These are phyloP conservation scores for Leucocoprinus leucothites DNA, from an alignment of 768 basidiomycete genomes.

Conservation along the genomic window DNA sequence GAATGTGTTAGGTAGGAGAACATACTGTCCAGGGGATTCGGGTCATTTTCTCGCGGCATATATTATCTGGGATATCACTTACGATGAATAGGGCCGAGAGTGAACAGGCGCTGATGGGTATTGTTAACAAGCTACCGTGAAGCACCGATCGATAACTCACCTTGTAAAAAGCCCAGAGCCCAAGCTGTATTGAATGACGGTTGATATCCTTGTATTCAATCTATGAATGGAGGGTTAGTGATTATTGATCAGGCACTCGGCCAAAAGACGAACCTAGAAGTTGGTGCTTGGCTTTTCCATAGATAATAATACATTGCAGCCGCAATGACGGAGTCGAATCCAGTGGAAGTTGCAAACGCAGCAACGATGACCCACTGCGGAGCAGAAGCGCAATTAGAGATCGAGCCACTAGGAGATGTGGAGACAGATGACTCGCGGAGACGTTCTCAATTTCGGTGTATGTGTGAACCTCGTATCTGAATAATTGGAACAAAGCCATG, in stretches of 20 bases:
- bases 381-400: no score
- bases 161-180: slow-evolving; percentile 37
- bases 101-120: slow-evolving; percentile 36
- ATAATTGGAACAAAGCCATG: no score
- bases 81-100: slow-evolving; percentile 41
- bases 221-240: slow-evolving; percentile 14
- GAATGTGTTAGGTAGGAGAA: slow-evolving; percentile 40
- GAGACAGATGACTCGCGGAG: slow-evolving; percentile 26
- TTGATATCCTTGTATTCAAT: slow-evolving; percentile 31
- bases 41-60: not conserved
- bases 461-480: slow-evolving; percentile 29
- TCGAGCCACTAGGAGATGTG: no score
- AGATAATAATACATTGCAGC: slow-evolving; percentile 33
- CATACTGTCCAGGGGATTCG: slow-evolving; percentile 27
- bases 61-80: slow-evolving; percentile 11
- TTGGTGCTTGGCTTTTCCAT: slow-evolving; percentile 26
- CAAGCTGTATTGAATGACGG: slow-evolving; percentile 34
- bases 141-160: slow-evolving; percentile 15
- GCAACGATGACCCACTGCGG: slow-evolving; percentile 39
- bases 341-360: slow-evolving; percentile 38
- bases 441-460: slow-evolving; percentile 29
- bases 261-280: slow-evolving; percentile 19
- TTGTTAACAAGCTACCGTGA: not conserved
- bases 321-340: slow-evolving; percentile 42
- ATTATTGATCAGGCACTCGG: not conserved